phyloP scores from a whole-genome alignment of 2,329 filamentous ascomycete species.

The Fusarium nurragi region DNA sequence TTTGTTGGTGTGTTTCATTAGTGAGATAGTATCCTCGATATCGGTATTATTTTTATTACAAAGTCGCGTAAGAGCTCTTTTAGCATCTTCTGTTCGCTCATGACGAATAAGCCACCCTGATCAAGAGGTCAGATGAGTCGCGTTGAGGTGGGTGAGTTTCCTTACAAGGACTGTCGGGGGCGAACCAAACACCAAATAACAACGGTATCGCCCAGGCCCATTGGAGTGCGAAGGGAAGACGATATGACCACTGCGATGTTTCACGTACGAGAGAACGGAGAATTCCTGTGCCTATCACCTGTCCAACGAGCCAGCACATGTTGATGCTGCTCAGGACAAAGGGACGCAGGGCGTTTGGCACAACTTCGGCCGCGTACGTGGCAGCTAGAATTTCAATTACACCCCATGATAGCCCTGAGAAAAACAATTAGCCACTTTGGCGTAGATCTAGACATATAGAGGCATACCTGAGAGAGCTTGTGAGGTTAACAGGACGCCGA shows the following conservation, averaged over 20 bases:
- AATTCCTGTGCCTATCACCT: constrained; percentile 51
- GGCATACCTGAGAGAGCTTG: constrained; percentile 47
- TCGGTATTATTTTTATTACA: constrained; percentile 45
- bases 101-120: constrained; percentile 52
- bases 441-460: not conserved
- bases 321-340: constrained; percentile 54
- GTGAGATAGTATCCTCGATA: constrained; percentile 56
- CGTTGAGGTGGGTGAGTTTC: not conserved
- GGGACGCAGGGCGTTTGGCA: constrained; percentile 45
- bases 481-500: constrained; percentile 47
- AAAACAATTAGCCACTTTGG: not conserved
- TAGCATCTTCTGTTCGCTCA: constrained; percentile 47
- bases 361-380: constrained; percentile 53
- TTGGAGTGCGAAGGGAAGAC: constrained; percentile 53
- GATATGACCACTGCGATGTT: constrained; percentile 43
- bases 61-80: constrained; percentile 46
- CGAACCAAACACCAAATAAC: constrained; percentile 48
- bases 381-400: constrained; percentile 51
- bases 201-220: constrained; percentile 54
- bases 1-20: constrained; percentile 55
- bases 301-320: constrained; percentile 55
- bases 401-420: constrained; percentile 47
- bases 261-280: constrained; percentile 47
- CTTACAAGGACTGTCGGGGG: constrained; percentile 54
- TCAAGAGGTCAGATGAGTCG: not conserved